Percentiles rank a stretch among this genome's conserved stretches.
phyloP scores from a whole-genome alignment of 352 stramenopile genomes.

The Pythium folliculosum region DNA sequence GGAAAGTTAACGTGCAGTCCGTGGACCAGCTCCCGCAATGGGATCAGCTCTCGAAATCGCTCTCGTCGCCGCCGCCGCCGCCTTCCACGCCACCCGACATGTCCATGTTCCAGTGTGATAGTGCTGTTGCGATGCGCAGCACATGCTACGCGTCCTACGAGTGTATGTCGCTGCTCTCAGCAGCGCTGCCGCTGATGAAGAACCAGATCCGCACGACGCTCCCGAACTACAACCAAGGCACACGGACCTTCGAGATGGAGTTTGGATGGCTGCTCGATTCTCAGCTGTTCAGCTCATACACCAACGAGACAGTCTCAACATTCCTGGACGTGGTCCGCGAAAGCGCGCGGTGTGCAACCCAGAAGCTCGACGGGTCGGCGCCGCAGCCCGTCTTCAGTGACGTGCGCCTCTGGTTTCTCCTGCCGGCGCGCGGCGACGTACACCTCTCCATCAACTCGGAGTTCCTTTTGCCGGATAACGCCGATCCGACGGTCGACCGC shows the following conservation, averaged over 20 bases:
- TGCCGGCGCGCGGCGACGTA: not conserved
- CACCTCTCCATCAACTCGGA: not conserved
- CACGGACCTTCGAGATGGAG: conserved; percentile 4
- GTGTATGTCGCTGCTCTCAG: conserved; percentile 9
- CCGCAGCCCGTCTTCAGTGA: not conserved
- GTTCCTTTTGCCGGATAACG: not conserved
- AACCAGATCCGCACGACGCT: not conserved
- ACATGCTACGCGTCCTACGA: conserved; percentile 11
- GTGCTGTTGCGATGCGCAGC: not conserved
- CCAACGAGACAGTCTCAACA: not conserved
- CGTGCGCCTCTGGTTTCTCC: conserved; percentile 4
- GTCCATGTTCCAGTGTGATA: not conserved
- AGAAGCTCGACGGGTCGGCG: not conserved
- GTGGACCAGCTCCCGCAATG: conserved; percentile 13
- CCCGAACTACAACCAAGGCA: not conserved
- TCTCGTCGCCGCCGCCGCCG: not conserved
- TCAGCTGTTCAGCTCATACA: not conserved
- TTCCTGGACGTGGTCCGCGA: conserved; percentile 9
- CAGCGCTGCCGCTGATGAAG: not conserved
- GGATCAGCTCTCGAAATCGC: conserved; percentile 14
- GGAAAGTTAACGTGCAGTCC: conserved; percentile 7
- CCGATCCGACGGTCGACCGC: not conserved
- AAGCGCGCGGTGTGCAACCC: not conserved
- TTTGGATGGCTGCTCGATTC: not conserved
- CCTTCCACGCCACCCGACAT: not conserved